These are phyloP conservation scores for Phytopythium vexans DNA, from an alignment of 352 stramenopile species.

Conservation along the genomic window DNA sequence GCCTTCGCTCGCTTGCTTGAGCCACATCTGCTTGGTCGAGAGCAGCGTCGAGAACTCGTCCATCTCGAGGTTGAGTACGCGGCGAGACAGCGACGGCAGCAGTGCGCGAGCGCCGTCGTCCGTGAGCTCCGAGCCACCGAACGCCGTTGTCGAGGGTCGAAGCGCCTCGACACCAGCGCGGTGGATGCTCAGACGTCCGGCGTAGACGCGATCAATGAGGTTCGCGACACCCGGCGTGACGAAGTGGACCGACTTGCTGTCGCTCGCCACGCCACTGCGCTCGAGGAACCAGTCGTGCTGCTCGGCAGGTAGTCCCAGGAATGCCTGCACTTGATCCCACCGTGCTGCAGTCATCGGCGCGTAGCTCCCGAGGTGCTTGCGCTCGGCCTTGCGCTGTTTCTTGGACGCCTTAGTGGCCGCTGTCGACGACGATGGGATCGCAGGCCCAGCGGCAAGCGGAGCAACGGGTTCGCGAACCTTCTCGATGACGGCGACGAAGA, in stretches of 20 bases:
- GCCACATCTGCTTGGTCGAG: constrained; percentile 65
- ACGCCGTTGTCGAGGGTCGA: constrained; percentile 20
- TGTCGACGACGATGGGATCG: constrained; percentile 10
- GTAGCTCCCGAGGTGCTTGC: constrained; percentile 65
- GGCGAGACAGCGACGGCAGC: constrained; percentile 41
- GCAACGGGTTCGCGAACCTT: constrained; percentile 32
- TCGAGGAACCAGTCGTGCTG: constrained; percentile 38
- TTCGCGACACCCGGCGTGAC: constrained; percentile 52
- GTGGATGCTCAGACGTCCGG: constrained; percentile 54
- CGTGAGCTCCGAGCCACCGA: constrained; percentile 41
- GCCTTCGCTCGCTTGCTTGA: constrained; percentile 68
- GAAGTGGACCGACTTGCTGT: constrained; percentile 63
- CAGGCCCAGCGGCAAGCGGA: constrained; percentile 27
- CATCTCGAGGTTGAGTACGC: constrained; percentile 56
- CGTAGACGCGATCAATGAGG: constrained; percentile 31
- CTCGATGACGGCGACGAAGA: constrained; percentile 97
- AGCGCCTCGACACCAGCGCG: constrained; percentile 59
- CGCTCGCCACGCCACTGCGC: constrained; percentile 53
- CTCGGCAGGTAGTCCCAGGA: constrained; percentile 39
- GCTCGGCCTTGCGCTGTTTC: constrained; percentile 47
- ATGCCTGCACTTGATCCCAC: constrained; percentile 27
- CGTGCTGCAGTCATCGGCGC: constrained; percentile 37
- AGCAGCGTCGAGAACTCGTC: constrained; percentile 65
- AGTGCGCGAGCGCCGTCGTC: constrained; percentile 65
- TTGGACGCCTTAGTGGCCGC: constrained; percentile 29